These are phyloP conservation scores for Gautieria morchelliformis DNA, from an alignment of 768 basidiomycete genomes.

Conservation along the genomic window DNA sequence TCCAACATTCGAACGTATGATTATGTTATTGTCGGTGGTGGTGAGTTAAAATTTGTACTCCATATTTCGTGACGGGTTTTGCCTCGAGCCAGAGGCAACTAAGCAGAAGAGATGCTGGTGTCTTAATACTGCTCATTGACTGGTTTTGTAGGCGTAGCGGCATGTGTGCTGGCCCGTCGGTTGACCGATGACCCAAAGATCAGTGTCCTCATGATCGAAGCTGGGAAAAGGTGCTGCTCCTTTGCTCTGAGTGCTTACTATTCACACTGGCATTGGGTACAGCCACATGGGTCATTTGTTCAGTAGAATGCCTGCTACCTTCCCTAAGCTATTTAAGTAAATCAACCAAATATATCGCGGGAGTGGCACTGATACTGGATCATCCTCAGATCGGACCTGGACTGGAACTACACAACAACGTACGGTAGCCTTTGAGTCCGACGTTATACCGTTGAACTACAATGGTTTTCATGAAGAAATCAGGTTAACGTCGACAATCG, in stretches of 20 bases:
- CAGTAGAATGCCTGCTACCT: neutral
- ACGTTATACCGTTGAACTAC: neutral
- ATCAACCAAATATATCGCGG: neutral
- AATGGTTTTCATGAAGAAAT: constrained; percentile 8
- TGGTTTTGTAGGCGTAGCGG: neutral
- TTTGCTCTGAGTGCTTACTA: neutral
- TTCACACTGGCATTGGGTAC: neutral
- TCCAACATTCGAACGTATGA: constrained; percentile 4
- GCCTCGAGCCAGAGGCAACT: neutral
- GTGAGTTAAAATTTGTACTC: neutral
- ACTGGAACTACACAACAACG: neutral
- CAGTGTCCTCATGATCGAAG: constrained; percentile 1
- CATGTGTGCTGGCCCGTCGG: constrained; percentile 2
- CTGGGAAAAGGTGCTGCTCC: neutral
- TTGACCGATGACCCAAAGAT: neutral
- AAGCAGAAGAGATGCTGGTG: no score
- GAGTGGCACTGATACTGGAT: no score
- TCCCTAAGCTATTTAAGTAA: neutral
- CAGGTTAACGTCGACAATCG: constrained; percentile 12
- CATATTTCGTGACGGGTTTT: neutral
- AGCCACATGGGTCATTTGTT: neutral
- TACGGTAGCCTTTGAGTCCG: neutral
- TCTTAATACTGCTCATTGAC: no score
- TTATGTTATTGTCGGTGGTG: constrained; percentile 11
- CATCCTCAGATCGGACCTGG: neutral